Evolutionary conservation across 176 grass and related monocot species (phyloP).

Genomic region (Oryza glaberrima): DNA sequence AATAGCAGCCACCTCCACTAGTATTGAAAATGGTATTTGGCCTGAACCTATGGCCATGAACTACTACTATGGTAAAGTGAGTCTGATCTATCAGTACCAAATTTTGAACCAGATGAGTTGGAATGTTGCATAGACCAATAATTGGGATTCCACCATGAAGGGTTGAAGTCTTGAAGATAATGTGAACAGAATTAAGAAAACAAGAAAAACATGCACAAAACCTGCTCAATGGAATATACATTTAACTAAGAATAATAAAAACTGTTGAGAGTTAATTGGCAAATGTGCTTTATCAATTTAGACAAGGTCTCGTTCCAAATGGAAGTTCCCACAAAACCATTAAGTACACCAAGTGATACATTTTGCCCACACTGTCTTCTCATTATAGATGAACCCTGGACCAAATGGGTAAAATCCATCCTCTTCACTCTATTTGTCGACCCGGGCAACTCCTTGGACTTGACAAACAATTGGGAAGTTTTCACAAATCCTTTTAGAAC

Average conservation of each 20-base stretch:
- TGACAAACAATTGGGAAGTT: neutral
- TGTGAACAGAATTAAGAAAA: neutral
- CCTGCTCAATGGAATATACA: neutral
- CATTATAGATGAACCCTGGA: neutral
- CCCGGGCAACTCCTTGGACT: constrained; percentile 16
- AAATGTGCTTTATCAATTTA: neutral
- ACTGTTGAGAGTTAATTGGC: too few relatives aligned
- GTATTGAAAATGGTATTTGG: constrained; percentile 41
- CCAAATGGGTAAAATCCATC: constrained; percentile 21
- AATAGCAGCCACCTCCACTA: constrained; percentile 43
- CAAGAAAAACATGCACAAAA: constrained; percentile 6
- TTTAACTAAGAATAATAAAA: neutral
- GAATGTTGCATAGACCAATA: constrained; percentile 23
- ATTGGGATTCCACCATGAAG: constrained; percentile 7
- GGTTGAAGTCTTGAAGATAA: neutral
- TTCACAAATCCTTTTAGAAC: constrained; percentile 35
- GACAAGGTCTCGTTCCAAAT: neutral
- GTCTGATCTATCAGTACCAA: neutral
- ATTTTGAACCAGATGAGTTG: neutral
- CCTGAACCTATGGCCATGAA: constrained; percentile 14
- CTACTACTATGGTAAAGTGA: constrained; percentile 11
- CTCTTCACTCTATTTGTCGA: neutral
- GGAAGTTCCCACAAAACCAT: neutral
- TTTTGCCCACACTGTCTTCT: neutral
- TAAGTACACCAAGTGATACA: neutral